Base-by-base conservation (phyloP, 352 stramenopile genomes). In the Globisporangium echinulatum region DNA sequence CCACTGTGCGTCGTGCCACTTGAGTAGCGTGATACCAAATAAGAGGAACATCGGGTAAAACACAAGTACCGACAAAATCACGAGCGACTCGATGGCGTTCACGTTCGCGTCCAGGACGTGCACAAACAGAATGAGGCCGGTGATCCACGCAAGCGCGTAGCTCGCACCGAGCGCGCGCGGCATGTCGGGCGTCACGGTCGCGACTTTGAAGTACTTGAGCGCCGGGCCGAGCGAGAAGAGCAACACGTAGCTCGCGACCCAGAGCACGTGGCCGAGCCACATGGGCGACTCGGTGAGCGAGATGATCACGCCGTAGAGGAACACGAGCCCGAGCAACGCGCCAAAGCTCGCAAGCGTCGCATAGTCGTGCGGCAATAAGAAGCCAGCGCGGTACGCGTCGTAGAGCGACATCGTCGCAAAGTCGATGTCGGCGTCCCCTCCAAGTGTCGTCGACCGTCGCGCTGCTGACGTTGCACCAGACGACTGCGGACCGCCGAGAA, bases 31-130 rank as follows among this genome's bases (percentile, higher is more conserved):
- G 43, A 88, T 72, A 52, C 75, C 68, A 38, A 90, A 76, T 9
- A 93, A 63, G 46, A 96, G 60, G 55, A 94, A 84, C 5, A 85
- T 74, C 48, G 87, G 87, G 40, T 92, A 95, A n/a, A 88, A 85
- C 8, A 93, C 70, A 6, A 94, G 52, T 14, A 91, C 63, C 1
- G 82, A 87, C 6, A 94, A 58, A 43, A 94, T 83, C 36, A 74
- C 76, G 44, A 94, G 72, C 39, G 85, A 77, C 46, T 88, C 83
- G n/a, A 91, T 69, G 47, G 70, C 52, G 59, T 92, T 92, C 52
- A 93, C 75, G 52, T 87, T 55, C 7, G 49, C 69, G 8, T 75
- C 60, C 52, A 94, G 62, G 8, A 82, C 75, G 11, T 66, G 68
- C 15, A 90, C 76, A 53, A 96, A 96, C 6, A 96, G 62, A 3